Evolutionary conservation across 306 rosid genomes (phyloP).

Genomic region (barrel medic (Medicago truncatula)): MtrunA17r5.0-ANR NC_053045.1:27200001-27200500

Average conservation of each 20-base stretch:
- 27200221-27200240: not conserved
- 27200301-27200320: too few species aligned
- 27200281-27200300: too few species aligned
- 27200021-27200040: too few species aligned
- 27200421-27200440: constrained; percentile 76
- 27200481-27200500: constrained; percentile 71
- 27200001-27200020: too few species aligned
- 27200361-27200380: not conserved
- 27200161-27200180: not conserved
- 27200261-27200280: too few species aligned
- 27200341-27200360: too few species aligned
- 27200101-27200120: not conserved
- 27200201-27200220: not conserved
- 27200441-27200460: constrained; percentile 52
- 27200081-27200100: not conserved
- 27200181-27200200: not conserved
- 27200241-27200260: too few species aligned
- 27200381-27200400: not conserved
- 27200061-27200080: not conserved
- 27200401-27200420: constrained; percentile 48
- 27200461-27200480: constrained; percentile 66
- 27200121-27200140: not conserved
- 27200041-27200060: not conserved
- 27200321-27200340: too few species aligned
- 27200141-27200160: not conserved